Conservation (phyloP, 768 basidiomycete species). For the Scleroderma citrinum region DNA sequence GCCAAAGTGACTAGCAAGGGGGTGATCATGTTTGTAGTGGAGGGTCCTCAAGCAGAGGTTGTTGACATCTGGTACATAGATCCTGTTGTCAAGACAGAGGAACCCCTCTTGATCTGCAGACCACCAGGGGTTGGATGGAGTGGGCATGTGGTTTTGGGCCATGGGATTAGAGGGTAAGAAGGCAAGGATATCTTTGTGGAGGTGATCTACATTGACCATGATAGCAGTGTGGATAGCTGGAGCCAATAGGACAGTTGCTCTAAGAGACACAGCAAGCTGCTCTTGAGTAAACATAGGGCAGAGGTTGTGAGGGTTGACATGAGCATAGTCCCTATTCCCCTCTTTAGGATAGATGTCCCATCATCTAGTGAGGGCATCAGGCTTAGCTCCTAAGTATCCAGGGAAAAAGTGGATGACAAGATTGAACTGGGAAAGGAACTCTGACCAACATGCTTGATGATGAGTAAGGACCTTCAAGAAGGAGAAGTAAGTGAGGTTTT, state of each 20-base stretch:
- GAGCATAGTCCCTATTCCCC: not conserved
- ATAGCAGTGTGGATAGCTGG: not conserved
- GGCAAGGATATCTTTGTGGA: constrained; percentile 12
- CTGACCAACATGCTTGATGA: constrained; percentile 21
- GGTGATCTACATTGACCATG: constrained; percentile 11
- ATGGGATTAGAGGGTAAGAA: not conserved
- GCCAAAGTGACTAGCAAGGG: not conserved
- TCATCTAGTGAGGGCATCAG: not conserved
- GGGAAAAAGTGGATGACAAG: not conserved
- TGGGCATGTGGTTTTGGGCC: not conserved
- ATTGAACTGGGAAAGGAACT: constrained; percentile 34
- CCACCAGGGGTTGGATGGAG: not conserved
- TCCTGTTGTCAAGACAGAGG: not conserved
- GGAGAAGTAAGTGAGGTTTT: constrained; percentile 10
- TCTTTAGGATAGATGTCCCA: not conserved
- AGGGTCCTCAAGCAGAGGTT: constrained; percentile 24
- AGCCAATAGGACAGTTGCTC: not conserved
- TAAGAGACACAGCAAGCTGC: not conserved
- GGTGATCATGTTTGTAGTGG: constrained; percentile 21
- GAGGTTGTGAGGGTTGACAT: not conserved
- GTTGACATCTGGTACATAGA: not conserved
- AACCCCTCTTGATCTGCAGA: not conserved
- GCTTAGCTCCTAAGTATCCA: constrained; percentile 6
- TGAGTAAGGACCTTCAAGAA: constrained; percentile 3
- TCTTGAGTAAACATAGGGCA: not conserved